Conservation (phyloP, 345 rosid genomes). For the Eucalyptus regnans region DNA sequence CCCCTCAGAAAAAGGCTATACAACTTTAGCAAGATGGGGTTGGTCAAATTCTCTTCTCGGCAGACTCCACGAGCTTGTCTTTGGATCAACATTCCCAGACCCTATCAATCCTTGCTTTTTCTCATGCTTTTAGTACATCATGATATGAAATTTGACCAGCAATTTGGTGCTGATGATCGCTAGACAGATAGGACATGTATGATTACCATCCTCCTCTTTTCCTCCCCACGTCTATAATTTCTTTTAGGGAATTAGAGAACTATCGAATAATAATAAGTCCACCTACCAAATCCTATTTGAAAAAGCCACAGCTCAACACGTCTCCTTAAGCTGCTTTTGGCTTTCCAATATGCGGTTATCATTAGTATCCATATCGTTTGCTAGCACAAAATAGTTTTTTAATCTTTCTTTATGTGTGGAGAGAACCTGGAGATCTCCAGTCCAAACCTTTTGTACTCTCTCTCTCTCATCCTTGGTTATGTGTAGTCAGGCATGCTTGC, state of each 20-base stretch:
- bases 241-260: neutral
- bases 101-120: neutral
- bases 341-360: neutral
- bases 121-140: neutral
- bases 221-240: neutral
- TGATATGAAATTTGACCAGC: neutral
- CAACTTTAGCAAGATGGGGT: neutral
- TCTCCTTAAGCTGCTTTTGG: neutral
- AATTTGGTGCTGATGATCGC: neutral
- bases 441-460: neutral
- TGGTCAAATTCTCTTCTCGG: neutral
- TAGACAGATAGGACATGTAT: conserved; percentile 2
- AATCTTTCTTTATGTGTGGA: neutral
- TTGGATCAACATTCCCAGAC: neutral
- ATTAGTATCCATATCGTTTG: neutral
- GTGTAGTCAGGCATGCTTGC: neutral
- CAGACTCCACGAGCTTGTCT: neutral
- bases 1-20: neutral
- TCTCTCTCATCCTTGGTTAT: neutral
- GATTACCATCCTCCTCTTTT: conserved; percentile 7
- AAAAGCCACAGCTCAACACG: neutral
- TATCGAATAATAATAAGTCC: neutral
- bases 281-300: neutral
- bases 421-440: neutral
- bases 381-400: neutral